Evolutionary conservation across 2,329 filamentous ascomycete genomes (phyloP), one percentile per base, ranked within the genome.

Genomic region (Penicillium sp.): DNA sequence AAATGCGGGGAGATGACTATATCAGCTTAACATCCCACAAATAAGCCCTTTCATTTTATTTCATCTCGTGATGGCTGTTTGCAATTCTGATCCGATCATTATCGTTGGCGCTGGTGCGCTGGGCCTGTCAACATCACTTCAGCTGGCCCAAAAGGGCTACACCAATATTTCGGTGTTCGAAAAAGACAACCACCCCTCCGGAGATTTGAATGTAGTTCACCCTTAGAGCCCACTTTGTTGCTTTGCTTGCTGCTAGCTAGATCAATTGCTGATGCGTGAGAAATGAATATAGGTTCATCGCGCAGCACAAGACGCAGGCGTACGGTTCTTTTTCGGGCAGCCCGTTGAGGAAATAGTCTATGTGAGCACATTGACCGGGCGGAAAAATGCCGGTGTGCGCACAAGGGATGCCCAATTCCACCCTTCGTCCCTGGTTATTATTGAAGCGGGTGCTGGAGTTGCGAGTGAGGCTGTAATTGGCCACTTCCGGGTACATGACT

Each of bases 1-100:
- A 39, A 11, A 21, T 50, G 56, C 52, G 55, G 54, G 49, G 47
- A 36, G 27, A 22, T 27, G 43, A 39, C 40, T 59, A 64, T 58
- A 58, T 59, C 47, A 55, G 31, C 44, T 54, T 16, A 49, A 11
- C 18, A 43, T 16, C 29, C 49, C 24, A 14, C 31, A 44, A 50
- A 50, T 14, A 43, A 21, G 36, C 40, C 39, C 10, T 24, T 2
- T 13, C 9, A 43, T 16, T 16, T 31, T 39, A 5, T 47, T 18
- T 14, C 29, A n/a, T 22, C 54, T 48, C 18, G 59, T 40, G 46
- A 61, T 64, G 62, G 60, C 56, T 9, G 38, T 60, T 36, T 63
- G 60, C 18, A 55, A 5, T 27, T 54, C 46, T 1, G 52, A 54
- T 34, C n/a, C 47, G 1, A 54, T 54, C 10, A 42, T 50, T 21